Base-by-base conservation (phyloP, 75 land plant species). In the Sequoia sempervirens region DNA sequence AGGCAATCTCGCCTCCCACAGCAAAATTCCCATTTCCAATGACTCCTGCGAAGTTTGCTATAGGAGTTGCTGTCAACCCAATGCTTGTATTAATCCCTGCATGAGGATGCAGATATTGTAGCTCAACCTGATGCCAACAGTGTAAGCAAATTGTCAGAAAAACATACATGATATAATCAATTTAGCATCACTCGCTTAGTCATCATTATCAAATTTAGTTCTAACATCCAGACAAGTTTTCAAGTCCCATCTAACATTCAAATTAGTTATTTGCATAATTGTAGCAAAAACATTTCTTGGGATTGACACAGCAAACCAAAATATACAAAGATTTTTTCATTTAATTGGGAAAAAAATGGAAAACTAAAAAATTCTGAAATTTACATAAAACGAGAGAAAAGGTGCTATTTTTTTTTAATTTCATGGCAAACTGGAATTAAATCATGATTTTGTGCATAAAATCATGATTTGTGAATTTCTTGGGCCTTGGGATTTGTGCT, bases 81-180 rank as follows among this genome's bases (percentile, higher is more conserved):
- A 94, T 79, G 76, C 91, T 88, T 64, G 94, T 30, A 81, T 28
- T 90, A 32, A 94, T 64, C 26, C 93, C 94, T 15, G 89, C 90
- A 87, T 89, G 85, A 17, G 93, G 94, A 87, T 94, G 96, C 82
- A 90, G 61, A 78, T 94, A 92, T 81, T 92, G 93, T 14, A 94
- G 86, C 86, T 94, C 94, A 40, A 85, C 80, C 97, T 95, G 87
- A 26, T n/a, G 56, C 28, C 50, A 40, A 75, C 41, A 75, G 23
- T 13, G 26, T 75, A 75, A 61, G 66, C 2, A 61, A 61, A 26
- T 23, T 23, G 26, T 61, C 28, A 23, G 66, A 54, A 4, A 23
- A 61, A 26, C 5, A 61, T 8, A 61, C 5, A 1, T 61, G 8
- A 1, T 23, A 61, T 26, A 61, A 26, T 23, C 66, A 61, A 61